These are phyloP conservation scores for Dothiorella sarmentorum DNA, from an alignment of 2,329 filamentous ascomycete genomes.

Conservation along the genomic window DNA sequence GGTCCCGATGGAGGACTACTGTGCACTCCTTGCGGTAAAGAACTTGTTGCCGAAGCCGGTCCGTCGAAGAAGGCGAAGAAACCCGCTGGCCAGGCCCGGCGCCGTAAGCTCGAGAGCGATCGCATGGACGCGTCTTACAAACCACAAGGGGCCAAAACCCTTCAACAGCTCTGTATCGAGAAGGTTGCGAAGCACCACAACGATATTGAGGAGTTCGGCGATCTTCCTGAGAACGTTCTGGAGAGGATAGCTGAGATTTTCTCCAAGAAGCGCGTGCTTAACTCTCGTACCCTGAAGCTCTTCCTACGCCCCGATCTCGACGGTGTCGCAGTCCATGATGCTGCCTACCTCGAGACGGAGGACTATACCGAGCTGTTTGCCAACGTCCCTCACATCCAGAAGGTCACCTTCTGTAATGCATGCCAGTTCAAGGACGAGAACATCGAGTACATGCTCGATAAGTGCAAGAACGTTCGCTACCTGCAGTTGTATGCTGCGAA, in stretches of 20 bases:
- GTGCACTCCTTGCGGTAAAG: slow-evolving; percentile 76
- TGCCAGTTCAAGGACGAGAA: slow-evolving; percentile 87
- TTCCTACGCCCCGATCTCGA: slow-evolving; percentile 53
- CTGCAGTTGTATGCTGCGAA: slow-evolving; percentile 83
- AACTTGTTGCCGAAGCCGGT: slow-evolving; percentile 65
- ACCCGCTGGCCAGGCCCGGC: slow-evolving; percentile 56
- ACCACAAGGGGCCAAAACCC: slow-evolving; percentile 61
- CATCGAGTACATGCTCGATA: slow-evolving; percentile 74
- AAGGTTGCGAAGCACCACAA: slow-evolving; percentile 62
- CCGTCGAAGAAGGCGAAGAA: slow-evolving; percentile 57
- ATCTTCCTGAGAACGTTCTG: slow-evolving; percentile 56
- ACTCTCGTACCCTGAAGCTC: slow-evolving; percentile 46
- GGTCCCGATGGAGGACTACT: slow-evolving; percentile 83
- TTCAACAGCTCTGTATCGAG: slow-evolving; percentile 63
- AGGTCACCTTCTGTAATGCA: slow-evolving; percentile 75
- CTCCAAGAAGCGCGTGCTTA: slow-evolving; percentile 60
- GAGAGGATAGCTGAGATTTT: slow-evolving; percentile 61
- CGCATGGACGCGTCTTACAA: slow-evolving; percentile 71
- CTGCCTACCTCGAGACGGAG: slow-evolving; percentile 63
- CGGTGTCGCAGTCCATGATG: slow-evolving; percentile 58
- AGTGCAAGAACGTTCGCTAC: slow-evolving; percentile 64
- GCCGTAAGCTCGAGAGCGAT: slow-evolving; percentile 77
- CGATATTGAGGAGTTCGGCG: slow-evolving; percentile 63
- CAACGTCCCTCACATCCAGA: slow-evolving; percentile 64
- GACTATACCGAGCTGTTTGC: slow-evolving; percentile 82